These are phyloP conservation scores for Pichia sp. DNA, from an alignment of 1,139 yeast genomes.

Conservation along the genomic window DNA sequence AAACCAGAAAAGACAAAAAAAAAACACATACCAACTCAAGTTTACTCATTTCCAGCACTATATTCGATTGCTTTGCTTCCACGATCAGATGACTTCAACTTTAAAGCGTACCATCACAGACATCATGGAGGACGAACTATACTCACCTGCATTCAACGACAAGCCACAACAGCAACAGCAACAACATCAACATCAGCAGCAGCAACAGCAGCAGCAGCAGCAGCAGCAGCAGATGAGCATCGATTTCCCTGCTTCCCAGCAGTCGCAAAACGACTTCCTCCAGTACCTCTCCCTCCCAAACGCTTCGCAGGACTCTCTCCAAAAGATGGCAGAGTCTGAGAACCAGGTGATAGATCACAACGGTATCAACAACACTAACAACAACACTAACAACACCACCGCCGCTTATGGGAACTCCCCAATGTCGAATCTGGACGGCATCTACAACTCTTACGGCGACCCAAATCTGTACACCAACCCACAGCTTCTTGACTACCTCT, in stretches of 20 bases:
- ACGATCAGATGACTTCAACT: slow-evolving; percentile 25
- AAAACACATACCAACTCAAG: not conserved
- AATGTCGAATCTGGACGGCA: slow-evolving; percentile 17
- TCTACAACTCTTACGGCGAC: slow-evolving; percentile 28
- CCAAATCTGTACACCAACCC: slow-evolving; percentile 27
- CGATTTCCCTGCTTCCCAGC: slow-evolving; percentile 12
- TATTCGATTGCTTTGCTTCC: not conserved
- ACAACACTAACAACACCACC: not conserved
- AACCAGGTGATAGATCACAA: not conserved
- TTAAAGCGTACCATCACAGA: slow-evolving; percentile 30
- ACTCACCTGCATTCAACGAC: slow-evolving; percentile 16
- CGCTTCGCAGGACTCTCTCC: slow-evolving; percentile 17
- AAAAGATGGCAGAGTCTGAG: slow-evolving; percentile 11
- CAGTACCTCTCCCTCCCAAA: slow-evolving; percentile 15
- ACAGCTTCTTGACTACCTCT: slow-evolving; percentile 14
- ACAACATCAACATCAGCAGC: not conserved
- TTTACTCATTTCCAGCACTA: not conserved
- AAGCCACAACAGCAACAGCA: not conserved
- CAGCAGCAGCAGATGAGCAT: slow-evolving; percentile 5
- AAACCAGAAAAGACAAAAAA: not conserved
- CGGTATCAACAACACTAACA: not conserved
- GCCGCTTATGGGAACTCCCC: not conserved
- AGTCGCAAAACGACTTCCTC: slow-evolving; percentile 12
- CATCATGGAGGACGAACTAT: slow-evolving; percentile 30
- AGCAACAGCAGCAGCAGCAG: slow-evolving; percentile 1